Evolutionary conservation across 1,139 yeast genomes (phyloP).

Genomic region (Zygosaccharomyces pseudobailii): DNA sequence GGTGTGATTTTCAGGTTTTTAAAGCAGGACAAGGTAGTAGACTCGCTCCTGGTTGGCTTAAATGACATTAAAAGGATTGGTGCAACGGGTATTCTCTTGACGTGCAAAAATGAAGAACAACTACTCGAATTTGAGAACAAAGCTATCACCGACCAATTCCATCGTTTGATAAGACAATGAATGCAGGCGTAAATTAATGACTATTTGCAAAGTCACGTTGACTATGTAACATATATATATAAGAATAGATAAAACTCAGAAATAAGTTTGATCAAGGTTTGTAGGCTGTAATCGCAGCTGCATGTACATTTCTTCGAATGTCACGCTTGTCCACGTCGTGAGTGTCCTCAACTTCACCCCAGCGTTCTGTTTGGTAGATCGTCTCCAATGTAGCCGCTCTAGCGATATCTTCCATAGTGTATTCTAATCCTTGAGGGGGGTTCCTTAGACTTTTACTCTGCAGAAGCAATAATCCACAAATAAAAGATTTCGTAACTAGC

Average conservation of each 20-base stretch:
- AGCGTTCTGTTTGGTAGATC: conserved; percentile 74
- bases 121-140: conserved; percentile 27
- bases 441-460: conserved; percentile 29
- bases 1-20: conserved; percentile 21
- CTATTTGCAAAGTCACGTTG: not conserved
- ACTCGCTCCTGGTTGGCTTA: conserved; percentile 12
- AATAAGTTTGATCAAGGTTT: conserved; percentile 13
- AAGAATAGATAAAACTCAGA: not conserved
- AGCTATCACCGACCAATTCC: conserved; percentile 24
- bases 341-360: conserved; percentile 99
- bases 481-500: conserved; percentile 76
- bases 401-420: conserved; percentile 64
- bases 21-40: not conserved
- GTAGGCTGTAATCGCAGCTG: conserved; percentile 66
- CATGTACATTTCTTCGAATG: conserved; percentile 71
- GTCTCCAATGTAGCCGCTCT: conserved; percentile 78
- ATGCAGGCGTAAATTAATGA: not conserved
- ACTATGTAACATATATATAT: not conserved
- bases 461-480: conserved; percentile 54
- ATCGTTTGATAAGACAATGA: conserved; percentile 13
- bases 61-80: conserved; percentile 24
- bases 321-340: conserved; percentile 95
- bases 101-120: conserved; percentile 13
- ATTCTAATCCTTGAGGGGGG: conserved; percentile 19
- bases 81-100: conserved; percentile 25